These are phyloP conservation scores for Mycena haematopus DNA, from an alignment of 768 basidiomycete species.

Conservation along the genomic window DNA sequence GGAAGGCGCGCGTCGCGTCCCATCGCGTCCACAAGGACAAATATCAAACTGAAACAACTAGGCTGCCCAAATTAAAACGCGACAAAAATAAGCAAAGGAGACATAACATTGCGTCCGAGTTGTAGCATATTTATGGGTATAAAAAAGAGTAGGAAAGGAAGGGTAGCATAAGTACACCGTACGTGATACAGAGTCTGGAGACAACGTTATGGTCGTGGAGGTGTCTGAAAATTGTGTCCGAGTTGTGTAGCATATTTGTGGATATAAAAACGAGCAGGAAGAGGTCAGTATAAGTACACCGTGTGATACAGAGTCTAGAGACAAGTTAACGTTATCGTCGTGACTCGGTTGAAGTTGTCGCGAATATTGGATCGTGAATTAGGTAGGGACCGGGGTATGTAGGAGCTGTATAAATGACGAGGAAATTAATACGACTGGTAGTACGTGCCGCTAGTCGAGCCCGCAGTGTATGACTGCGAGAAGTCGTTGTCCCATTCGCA, in stretches of 20 bases:
- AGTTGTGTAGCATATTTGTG: not conserved
- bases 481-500: constrained; percentile 24
- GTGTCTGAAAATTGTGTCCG: not conserved
- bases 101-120: not conserved
- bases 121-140: too few relatives aligned
- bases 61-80: not conserved
- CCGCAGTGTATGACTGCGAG: not conserved
- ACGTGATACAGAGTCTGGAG: too few relatives aligned
- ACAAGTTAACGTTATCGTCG: too few relatives aligned
- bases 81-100: too few relatives aligned
- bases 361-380: not conserved
- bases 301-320: too few relatives aligned
- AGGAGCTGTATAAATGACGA: not conserved
- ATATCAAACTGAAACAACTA: not conserved
- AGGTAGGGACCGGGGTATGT: not conserved
- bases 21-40: not conserved
- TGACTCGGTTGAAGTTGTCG: not conserved
- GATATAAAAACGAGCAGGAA: not conserved
- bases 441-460: not conserved
- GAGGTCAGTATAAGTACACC: not conserved
- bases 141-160: not conserved
- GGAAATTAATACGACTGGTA: constrained; percentile 1
- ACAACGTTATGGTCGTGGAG: too few relatives aligned
- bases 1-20: constrained; percentile 7
- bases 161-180: not conserved